These are phyloP conservation scores for Lactarius hengduanensis DNA, from an alignment of 768 basidiomycete genomes.

Conservation along the genomic window DNA sequence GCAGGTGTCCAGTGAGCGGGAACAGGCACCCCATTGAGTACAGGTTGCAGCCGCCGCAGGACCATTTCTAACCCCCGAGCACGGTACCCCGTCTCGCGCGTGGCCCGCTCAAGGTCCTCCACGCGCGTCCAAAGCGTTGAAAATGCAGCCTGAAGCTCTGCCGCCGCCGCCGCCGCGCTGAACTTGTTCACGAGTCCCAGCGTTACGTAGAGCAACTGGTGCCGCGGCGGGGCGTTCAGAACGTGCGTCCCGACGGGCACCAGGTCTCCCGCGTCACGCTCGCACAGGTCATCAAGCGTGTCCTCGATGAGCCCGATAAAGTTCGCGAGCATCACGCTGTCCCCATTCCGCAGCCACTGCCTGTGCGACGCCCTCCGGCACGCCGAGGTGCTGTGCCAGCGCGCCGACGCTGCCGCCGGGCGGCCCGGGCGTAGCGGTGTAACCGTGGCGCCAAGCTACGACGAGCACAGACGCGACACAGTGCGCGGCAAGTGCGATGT, in stretches of 20 bases:
- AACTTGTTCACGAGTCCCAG: conserved; percentile 20
- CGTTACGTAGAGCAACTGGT: conserved; percentile 8
- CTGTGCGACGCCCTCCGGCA: conserved; percentile 7
- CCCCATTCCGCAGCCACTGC: neutral
- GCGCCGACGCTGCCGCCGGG: neutral
- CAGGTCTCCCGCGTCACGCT: neutral
- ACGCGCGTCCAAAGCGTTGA: conserved; percentile 7
- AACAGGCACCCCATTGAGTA: conserved; percentile 1
- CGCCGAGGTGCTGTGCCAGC: conserved; percentile 7
- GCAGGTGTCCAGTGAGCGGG: neutral
- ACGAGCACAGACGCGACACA: conserved; percentile 16
- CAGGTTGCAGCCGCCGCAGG: conserved; percentile 10
- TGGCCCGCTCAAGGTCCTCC: neutral
- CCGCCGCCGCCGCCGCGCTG: neutral
- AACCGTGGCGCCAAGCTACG: conserved; percentile 2
- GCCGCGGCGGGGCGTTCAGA: neutral
- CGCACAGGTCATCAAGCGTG: conserved; percentile 8
- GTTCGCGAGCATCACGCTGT: conserved; percentile 14
- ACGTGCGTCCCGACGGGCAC: neutral
- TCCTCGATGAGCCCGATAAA: conserved; percentile 11
- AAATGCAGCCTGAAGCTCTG: conserved; percentile 9
- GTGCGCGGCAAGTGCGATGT: conserved; percentile 18
- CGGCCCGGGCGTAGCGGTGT: neutral
- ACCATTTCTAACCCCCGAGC: conserved; percentile 18
- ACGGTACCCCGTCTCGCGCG: conserved; percentile 15